Conservation (phyloP, 805 yeast species). For the Hanseniaspora nectarophila region DNA sequence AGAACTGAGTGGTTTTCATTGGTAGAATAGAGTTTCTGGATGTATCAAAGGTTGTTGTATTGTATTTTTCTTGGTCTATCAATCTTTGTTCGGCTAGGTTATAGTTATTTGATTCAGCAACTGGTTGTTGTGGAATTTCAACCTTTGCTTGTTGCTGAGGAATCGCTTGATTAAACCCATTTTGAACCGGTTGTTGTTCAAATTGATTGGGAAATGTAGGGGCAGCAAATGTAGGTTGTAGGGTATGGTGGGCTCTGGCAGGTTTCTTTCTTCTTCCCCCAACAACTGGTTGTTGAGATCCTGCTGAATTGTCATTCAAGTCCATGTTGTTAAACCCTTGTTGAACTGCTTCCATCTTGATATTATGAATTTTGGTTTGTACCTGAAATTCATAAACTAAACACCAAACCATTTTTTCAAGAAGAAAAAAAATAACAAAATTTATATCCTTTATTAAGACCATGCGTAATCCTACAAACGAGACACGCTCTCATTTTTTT, state of each 20-base stretch:
- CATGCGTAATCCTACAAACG: too few relatives aligned
- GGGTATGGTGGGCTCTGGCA: slow-evolving; percentile 20
- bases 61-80: slow-evolving; percentile 29
- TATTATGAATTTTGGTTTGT: too few relatives aligned
- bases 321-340: not conserved
- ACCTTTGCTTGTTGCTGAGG: not conserved
- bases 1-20: slow-evolving; percentile 57
- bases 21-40: slow-evolving; percentile 77
- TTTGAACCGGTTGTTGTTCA: not conserved
- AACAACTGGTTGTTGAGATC: slow-evolving; percentile 26
- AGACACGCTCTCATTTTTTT: too few relatives aligned
- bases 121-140: not conserved
- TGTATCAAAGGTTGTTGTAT: slow-evolving; percentile 46
- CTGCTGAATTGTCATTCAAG: not conserved
- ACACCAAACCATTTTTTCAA: not conserved
- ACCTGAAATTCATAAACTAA: too few relatives aligned
- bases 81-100: slow-evolving; percentile 28
- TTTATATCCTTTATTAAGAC: too few relatives aligned
- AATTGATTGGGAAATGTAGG: not conserved
- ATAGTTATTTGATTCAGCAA: slow-evolving; percentile 20
- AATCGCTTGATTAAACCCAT: not conserved
- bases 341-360: slow-evolving; percentile 2
- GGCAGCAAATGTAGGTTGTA: not conserved
- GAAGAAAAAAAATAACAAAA: too few relatives aligned
- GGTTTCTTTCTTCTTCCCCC: slow-evolving; percentile 29